phyloP scores from a whole-genome alignment of 2,329 filamentous ascomycete species.

The Leptographium radiaticola region DNA sequence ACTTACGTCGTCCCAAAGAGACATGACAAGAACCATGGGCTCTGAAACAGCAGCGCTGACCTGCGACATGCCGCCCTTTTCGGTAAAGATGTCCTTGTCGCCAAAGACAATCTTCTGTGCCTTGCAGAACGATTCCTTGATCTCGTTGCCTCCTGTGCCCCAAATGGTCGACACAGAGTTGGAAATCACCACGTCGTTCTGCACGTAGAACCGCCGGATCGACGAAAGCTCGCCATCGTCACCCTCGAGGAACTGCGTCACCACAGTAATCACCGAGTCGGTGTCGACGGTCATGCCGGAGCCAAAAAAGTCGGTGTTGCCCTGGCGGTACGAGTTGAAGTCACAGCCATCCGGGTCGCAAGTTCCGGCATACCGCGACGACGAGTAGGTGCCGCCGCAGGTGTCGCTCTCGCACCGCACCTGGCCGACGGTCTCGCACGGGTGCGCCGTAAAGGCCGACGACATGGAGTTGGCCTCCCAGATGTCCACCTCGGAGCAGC shows the following conservation, averaged over 20 bases:
- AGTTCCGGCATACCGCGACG: conserved; percentile 25
- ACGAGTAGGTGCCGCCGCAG: conserved; percentile 35
- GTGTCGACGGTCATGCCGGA: conserved; percentile 42
- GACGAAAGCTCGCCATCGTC: conserved; percentile 35
- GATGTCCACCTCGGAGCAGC: conserved; percentile 45
- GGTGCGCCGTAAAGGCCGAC: conserved; percentile 45
- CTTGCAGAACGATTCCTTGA: conserved; percentile 42
- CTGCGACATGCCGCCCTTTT: conserved; percentile 37
- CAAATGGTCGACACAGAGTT: conserved; percentile 25
- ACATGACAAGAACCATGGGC: conserved; percentile 51
- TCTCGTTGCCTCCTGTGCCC: conserved; percentile 18
- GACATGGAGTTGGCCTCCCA: conserved; percentile 53
- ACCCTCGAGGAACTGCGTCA: conserved; percentile 44
- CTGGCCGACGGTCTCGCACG: conserved; percentile 33
- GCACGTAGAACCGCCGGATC: conserved; percentile 48
- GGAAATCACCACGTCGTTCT: conserved; percentile 41
- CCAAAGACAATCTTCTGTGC: conserved; percentile 39
- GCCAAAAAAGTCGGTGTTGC: conserved; percentile 43
- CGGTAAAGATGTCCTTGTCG: conserved; percentile 35
- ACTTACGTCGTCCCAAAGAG: conserved; percentile 41
- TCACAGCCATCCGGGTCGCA: conserved; percentile 56
- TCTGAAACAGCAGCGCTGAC: conserved; percentile 37
- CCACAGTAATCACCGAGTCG: conserved; percentile 41
- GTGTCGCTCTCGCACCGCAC: conserved; percentile 24
- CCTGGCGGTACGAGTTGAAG: conserved; percentile 52